Conservation (phyloP, 1,284 basidiomycete genomes). For the Ganoderma lucidum region DNA sequence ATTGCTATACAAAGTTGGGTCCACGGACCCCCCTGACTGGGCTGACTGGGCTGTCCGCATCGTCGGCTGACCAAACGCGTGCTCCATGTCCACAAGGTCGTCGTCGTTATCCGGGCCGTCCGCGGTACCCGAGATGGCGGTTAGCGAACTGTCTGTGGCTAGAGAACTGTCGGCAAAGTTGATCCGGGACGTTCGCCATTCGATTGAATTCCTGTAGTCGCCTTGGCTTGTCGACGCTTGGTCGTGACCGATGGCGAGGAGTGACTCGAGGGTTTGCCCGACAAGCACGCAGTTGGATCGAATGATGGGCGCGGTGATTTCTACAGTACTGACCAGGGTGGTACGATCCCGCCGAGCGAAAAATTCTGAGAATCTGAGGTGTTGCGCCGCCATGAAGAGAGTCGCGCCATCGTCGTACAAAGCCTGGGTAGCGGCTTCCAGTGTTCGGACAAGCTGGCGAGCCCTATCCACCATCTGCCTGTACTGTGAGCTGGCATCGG, state of each 20-base stretch:
- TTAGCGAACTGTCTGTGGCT: constrained; percentile 52
- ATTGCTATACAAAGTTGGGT: constrained; percentile 36
- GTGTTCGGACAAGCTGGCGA: constrained; percentile 64
- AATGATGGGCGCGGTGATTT: constrained; percentile 42
- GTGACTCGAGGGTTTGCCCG: constrained; percentile 64
- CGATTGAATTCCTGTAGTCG: constrained; percentile 75
- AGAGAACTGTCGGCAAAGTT: constrained; percentile 63
- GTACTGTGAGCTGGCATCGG: constrained; percentile 60
- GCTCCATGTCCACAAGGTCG: constrained; percentile 69
- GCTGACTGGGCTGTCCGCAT: constrained; percentile 30
- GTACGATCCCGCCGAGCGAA: constrained; percentile 16
- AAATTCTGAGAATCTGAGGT: constrained; percentile 28
- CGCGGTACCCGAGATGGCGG: constrained; percentile 36
- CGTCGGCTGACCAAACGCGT: constrained; percentile 52
- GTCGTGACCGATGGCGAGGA: constrained; percentile 70
- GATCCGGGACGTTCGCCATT: constrained; percentile 74
- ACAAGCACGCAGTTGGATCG: constrained; percentile 53
- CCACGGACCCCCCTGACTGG: constrained; percentile 28
- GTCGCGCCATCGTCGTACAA: constrained; percentile 73
- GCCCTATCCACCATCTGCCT: constrained; percentile 70
- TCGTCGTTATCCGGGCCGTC: constrained; percentile 44
- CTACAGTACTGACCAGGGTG: constrained; percentile 21
- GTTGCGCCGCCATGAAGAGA: constrained; percentile 65
- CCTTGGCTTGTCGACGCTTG: constrained; percentile 72
- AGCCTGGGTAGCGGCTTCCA: constrained; percentile 74